These are phyloP conservation scores for Rhynchosporium secalis DNA, from an alignment of 2,329 filamentous ascomycete species.

Conservation along the genomic window DNA sequence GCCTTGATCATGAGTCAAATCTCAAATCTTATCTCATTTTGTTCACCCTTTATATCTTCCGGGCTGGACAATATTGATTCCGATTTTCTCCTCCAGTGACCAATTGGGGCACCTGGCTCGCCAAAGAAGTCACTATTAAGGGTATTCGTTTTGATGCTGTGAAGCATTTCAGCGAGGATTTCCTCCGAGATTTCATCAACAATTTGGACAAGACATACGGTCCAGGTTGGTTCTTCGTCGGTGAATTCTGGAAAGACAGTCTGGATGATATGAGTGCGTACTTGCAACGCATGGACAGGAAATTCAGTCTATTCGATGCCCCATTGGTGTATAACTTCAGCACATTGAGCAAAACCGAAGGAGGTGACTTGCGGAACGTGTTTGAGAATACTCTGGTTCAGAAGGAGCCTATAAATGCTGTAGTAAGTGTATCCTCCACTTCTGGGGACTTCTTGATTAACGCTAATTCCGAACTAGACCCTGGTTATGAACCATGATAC, in stretches of 20 bases:
- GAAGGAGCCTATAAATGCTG: conserved; percentile 53
- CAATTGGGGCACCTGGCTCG: conserved; percentile 68
- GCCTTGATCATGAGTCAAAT: too few species aligned
- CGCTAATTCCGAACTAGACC: conserved; percentile 45
- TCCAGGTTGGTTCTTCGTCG: conserved; percentile 62
- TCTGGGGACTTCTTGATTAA: neutral
- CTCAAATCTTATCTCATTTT: too few species aligned
- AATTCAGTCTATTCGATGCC: conserved; percentile 64
- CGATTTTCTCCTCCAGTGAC: conserved; percentile 44
- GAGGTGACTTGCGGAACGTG: conserved; percentile 62
- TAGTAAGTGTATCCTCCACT: conserved; percentile 45
- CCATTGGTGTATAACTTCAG: conserved; percentile 70
- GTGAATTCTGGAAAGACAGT: conserved; percentile 68
- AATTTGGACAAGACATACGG: conserved; percentile 53
- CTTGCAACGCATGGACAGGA: conserved; percentile 56
- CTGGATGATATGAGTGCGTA: conserved; percentile 56
- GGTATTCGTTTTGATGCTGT: conserved; percentile 72
- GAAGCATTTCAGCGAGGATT: conserved; percentile 70
- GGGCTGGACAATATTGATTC: too few species aligned
- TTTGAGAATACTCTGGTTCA: conserved; percentile 62
- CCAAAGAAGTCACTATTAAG: conserved; percentile 57
- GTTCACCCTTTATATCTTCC: too few species aligned
- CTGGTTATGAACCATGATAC: conserved; percentile 75
- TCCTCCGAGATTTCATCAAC: conserved; percentile 63
- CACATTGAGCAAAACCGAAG: conserved; percentile 54